phyloP scores from a whole-genome alignment of 371 early-diverging fungal species.

The Mortierella sp. region DNA sequence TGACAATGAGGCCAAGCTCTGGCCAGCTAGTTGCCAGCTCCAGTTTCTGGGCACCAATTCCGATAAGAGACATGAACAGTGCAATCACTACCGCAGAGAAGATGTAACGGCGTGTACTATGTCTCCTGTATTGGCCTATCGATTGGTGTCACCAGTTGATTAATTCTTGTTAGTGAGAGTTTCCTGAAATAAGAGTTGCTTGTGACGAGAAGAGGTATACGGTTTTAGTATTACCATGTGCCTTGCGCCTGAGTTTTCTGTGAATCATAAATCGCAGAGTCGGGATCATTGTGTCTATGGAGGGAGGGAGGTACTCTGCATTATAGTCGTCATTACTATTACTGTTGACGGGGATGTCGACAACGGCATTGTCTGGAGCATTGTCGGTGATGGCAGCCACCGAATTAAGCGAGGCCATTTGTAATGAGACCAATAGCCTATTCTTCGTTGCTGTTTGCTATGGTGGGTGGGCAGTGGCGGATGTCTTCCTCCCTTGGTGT shows the following conservation, averaged over 20 bases:
- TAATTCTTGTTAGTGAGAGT: neutral
- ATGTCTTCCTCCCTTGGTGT: neutral
- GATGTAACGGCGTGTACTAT: slow-evolving; percentile 40
- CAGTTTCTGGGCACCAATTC: slow-evolving; percentile 50
- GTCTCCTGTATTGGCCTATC: slow-evolving; percentile 39
- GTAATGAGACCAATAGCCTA: neutral
- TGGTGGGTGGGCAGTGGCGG: too few species aligned
- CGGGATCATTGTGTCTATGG: slow-evolving; percentile 43
- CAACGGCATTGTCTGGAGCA: neutral
- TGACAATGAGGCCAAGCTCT: slow-evolving; percentile 30
- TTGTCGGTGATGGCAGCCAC: slow-evolving; percentile 1
- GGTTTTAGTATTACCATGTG: slow-evolving; percentile 36
- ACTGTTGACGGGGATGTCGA: neutral
- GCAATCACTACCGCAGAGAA: slow-evolving; percentile 47
- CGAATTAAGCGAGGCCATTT: neutral
- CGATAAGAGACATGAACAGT: slow-evolving; percentile 45
- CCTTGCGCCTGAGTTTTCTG: slow-evolving; percentile 39
- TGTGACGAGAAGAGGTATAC: neutral
- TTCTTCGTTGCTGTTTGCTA: neutral
- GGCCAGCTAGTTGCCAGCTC: slow-evolving; percentile 46
- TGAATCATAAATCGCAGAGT: slow-evolving; percentile 55
- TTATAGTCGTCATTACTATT: neutral
- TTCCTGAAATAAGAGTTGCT: neutral
- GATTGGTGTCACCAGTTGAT: neutral
- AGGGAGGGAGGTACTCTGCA: neutral